These are phyloP conservation scores for Ceratobasidium sp. DNA, from an alignment of 1,284 basidiomycete genomes.

Conservation along the genomic window DNA sequence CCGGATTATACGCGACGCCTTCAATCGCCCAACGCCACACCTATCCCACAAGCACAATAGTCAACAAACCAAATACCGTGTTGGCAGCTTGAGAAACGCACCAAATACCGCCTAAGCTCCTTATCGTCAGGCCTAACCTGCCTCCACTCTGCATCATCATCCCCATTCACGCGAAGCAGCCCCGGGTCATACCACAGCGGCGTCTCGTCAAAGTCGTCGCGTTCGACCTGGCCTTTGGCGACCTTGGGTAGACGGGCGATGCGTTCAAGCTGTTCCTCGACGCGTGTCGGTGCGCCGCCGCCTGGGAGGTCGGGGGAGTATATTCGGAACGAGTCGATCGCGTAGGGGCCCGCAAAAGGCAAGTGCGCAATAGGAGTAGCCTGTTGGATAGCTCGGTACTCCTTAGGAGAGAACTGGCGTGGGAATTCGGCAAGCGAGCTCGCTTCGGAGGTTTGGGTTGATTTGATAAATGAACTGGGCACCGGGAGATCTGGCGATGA, in stretches of 20 bases:
- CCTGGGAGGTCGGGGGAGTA: slow-evolving; percentile 58
- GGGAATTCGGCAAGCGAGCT: slow-evolving; percentile 22
- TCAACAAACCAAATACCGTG: not conserved
- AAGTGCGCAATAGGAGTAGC: slow-evolving; percentile 66
- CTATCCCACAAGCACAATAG: not conserved
- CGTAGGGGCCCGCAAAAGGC: slow-evolving; percentile 71
- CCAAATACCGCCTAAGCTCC: slow-evolving; percentile 70
- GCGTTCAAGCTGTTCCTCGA: slow-evolving; percentile 21
- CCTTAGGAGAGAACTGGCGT: slow-evolving; percentile 18
- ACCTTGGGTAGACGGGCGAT: not conserved
- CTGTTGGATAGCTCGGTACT: slow-evolving; percentile 50
- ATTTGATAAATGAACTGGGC: not conserved
- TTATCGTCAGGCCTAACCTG: slow-evolving; percentile 70
- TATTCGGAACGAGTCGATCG: slow-evolving; percentile 75
- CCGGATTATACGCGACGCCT: slow-evolving; percentile 41
- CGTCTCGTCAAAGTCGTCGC: slow-evolving; percentile 43
- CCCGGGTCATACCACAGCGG: slow-evolving; percentile 29
- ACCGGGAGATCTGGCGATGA: not conserved
- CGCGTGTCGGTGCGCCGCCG: slow-evolving; percentile 45
- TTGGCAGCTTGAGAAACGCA: slow-evolving; percentile 53
- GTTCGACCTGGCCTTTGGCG: not conserved
- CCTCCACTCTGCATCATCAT: slow-evolving; percentile 65
- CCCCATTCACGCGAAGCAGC: slow-evolving; percentile 51
- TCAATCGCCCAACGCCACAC: slow-evolving; percentile 48
- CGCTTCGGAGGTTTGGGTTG: slow-evolving; percentile 52